Percentiles rank a stretch among this genome's conserved stretches.
phyloP scores from a whole-genome alignment of 768 basidiomycete species.

The Suillus brevipes region DNA sequence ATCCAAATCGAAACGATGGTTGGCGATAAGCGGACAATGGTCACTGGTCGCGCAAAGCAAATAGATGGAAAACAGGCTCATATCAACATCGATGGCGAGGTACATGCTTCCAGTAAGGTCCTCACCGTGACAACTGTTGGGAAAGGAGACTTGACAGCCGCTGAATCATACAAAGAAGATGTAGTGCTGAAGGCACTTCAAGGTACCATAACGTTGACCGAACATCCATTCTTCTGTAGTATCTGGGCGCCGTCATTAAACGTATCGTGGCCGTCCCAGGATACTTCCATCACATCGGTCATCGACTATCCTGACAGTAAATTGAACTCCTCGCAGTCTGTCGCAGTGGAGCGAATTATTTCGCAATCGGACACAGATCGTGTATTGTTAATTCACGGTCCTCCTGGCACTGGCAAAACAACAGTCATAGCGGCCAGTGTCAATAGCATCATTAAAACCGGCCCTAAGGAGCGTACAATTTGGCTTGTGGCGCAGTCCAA shows the following conservation, averaged over 20 bases:
- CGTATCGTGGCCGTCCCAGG: constrained; percentile 16
- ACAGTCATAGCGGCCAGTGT: constrained; percentile 41
- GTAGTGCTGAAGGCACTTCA: constrained; percentile 27
- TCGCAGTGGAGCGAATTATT: constrained; percentile 29
- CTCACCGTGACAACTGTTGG: constrained; percentile 51
- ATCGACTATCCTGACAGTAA: background rate
- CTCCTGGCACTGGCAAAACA: constrained; percentile 47
- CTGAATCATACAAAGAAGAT: constrained; percentile 40
- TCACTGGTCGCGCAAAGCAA: constrained; percentile 24
- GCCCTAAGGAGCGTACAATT: constrained; percentile 18
- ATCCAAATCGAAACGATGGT: background rate
- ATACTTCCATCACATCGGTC: background rate
- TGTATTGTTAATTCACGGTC: constrained; percentile 35
- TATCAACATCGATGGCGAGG: constrained; percentile 26
- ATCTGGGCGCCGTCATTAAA: constrained; percentile 22
- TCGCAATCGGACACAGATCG: constrained; percentile 22
- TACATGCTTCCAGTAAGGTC: constrained; percentile 19
- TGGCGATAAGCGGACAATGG: background rate
- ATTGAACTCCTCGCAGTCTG: constrained; percentile 30
- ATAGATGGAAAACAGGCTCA: constrained; percentile 39
- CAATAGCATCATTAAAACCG: constrained; percentile 19
- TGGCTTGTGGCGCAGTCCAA: constrained; percentile 51
- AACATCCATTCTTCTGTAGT: constrained; percentile 10
- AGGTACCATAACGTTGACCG: constrained; percentile 14
- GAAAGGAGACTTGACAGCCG: constrained; percentile 52